Evolutionary conservation across 2,329 filamentous ascomycete genomes (phyloP), one percentile per base, ranked within the genome.

Genomic region (Myriosclerotinia duriaeana): DNA sequence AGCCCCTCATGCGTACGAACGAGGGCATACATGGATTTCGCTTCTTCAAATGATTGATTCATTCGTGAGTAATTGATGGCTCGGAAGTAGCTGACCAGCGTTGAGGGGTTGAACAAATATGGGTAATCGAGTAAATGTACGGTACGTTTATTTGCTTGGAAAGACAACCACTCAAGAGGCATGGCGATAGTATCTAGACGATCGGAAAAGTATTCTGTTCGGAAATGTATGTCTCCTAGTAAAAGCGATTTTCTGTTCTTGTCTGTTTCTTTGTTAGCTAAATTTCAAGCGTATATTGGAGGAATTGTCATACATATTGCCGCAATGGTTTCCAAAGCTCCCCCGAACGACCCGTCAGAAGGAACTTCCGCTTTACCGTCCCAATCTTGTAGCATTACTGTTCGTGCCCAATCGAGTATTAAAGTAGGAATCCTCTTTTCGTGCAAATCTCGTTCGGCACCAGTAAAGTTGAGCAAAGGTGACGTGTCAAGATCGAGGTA

Each of bases 21-120:
- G 20, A 85, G 80, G 44, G 80, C 83, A 69, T 83, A 81, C 0
- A 86, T 77, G 0, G 84, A 86, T 67, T 80, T 85, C 0, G 90
- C 87, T 70, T 87, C 84, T 73, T 95, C 90, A 72, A 89, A 93
- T 20, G 89, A 85, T 67, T 88, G 86, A 71, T 89, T 91, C 94
- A 98, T 98, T 20, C 85, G 85, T 0, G 91, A 87, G 73, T 95
- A 92, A 75, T 97, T 97, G 74, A 97, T 88, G 5, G 92, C 87
- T 22, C 94, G 88, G 76, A 98, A 97, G 76, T 93, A 96, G 0
- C 87, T 87, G 3, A 96, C 89, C 3, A 96, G 79, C 1, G 87
- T 86, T 0, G 88, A 83, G 0, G 88, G 84, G 26, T 84, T 87
- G 73, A 97, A 97, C 0, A 98, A 82, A 74, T 90, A 96, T 0